Evolutionary conservation across 1,284 basidiomycete genomes (phyloP).

Genomic region (Moniliophthora roreri): DNA sequence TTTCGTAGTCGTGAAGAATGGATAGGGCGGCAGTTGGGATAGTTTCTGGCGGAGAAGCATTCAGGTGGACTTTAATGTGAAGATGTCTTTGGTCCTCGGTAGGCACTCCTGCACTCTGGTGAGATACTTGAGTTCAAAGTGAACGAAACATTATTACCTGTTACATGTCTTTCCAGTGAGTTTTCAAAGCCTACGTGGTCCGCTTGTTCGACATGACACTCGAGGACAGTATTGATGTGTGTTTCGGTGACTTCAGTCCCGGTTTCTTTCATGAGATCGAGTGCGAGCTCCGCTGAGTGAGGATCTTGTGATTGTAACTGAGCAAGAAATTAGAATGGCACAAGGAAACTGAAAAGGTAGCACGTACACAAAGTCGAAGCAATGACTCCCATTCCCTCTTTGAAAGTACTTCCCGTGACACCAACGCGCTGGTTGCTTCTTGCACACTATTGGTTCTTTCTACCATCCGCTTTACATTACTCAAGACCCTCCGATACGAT

Average conservation of each 20-base stretch:
- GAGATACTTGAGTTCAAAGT: neutral
- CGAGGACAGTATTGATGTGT: conserved; percentile 45
- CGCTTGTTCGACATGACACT: conserved; percentile 47
- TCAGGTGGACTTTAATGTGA: conserved; percentile 63
- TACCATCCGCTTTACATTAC: conserved; percentile 27
- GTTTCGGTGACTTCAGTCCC: conserved; percentile 38
- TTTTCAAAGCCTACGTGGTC: conserved; percentile 46
- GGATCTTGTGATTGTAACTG: conserved; percentile 33
- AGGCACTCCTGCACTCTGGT: conserved; percentile 35
- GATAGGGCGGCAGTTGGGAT: conserved; percentile 58
- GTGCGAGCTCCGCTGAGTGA: conserved; percentile 31
- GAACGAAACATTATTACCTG: conserved; percentile 31
- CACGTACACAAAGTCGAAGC: conserved; percentile 37
- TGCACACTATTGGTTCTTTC: conserved; percentile 29
- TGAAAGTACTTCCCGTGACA: conserved; percentile 44
- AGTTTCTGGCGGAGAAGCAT: conserved; percentile 34
- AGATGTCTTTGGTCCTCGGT: conserved; percentile 63
- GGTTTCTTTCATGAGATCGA: conserved; percentile 33
- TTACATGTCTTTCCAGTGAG: conserved; percentile 41
- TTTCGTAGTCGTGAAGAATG: conserved; percentile 67
- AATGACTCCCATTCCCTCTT: conserved; percentile 52
- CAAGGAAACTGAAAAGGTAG: conserved; percentile 2
- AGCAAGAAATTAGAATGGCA: neutral
- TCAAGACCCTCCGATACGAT: conserved; percentile 28
- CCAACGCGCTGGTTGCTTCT: conserved; percentile 16